A percentile compares a stretch with the other conserved stretches of the same genome.
phyloP scores from a whole-genome alignment of 352 stramenopile species.

The Phytophthora capsici region DNA sequence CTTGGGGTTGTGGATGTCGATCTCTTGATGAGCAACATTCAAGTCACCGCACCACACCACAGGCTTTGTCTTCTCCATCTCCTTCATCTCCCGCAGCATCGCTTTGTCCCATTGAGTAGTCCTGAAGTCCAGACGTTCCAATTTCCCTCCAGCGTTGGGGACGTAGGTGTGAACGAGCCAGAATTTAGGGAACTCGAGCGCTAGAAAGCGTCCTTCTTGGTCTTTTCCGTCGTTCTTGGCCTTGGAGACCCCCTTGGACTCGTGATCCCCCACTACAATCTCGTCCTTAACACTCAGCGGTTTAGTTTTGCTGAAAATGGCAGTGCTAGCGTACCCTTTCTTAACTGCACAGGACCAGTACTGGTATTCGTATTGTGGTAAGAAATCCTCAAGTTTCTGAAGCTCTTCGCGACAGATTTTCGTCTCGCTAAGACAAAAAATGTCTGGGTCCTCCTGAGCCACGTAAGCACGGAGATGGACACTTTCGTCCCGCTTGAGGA shows the following conservation, averaged over 20 bases:
- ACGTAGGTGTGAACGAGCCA: constrained; percentile 91
- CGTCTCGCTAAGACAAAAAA: constrained; percentile 87
- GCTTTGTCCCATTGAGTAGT: constrained; percentile 81
- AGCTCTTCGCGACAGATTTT: constrained; percentile 83
- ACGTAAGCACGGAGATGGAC: constrained; percentile 78
- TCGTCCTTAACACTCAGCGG: constrained; percentile 74
- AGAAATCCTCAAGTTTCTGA: constrained; percentile 72
- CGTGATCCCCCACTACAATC: constrained; percentile 55
- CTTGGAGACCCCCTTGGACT: constrained; percentile 34
- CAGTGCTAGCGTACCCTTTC: constrained; percentile 83
- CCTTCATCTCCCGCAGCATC: constrained; percentile 71
- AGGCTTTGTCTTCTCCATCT: constrained; percentile 76
- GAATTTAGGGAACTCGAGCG: constrained; percentile 74
- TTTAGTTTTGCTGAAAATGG: constrained; percentile 75
- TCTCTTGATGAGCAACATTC: constrained; percentile 88
- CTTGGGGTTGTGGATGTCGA: constrained; percentile 90
- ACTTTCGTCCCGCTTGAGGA: constrained; percentile 76
- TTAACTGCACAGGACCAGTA: constrained; percentile 81
- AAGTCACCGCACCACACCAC: constrained; percentile 88
- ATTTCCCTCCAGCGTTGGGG: constrained; percentile 73
- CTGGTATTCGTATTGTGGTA: constrained; percentile 79
- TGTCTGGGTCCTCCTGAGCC: constrained; percentile 77
- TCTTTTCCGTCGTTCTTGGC: constrained; percentile 48
- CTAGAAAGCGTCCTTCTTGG: constrained; percentile 82
- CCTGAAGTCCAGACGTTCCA: constrained; percentile 77